These are phyloP conservation scores for Pythium folliculosum DNA, from an alignment of 352 stramenopile species.

Conservation along the genomic window DNA sequence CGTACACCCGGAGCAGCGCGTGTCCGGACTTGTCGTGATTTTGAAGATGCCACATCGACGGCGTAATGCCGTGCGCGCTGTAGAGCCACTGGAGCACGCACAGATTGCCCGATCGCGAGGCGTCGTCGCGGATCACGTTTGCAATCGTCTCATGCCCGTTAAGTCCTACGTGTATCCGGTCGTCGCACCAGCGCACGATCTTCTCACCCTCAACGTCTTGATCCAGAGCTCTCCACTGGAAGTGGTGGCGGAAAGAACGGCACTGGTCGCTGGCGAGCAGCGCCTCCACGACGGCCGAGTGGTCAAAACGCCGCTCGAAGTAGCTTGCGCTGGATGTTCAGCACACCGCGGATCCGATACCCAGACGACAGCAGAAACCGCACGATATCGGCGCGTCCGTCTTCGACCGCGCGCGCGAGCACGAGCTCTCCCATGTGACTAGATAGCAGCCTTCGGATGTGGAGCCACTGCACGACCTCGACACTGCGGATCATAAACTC, in stretches of 20 bases:
- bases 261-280: conserved; percentile 5
- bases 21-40: neutral
- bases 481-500: conserved; percentile 2
- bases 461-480: conserved; percentile 5
- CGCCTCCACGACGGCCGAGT: neutral
- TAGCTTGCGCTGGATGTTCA: neutral
- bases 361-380: neutral
- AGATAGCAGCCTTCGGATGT: neutral
- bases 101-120: neutral
- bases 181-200: neutral
- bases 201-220: neutral
- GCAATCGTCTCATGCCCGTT: neutral
- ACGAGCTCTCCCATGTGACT: neutral
- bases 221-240: neutral
- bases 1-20: neutral
- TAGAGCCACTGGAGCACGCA: conserved; percentile 1
- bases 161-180: neutral
- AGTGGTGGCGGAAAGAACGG: neutral
- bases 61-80: neutral
- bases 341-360: neutral
- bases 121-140: neutral
- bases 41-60: conserved; percentile 11
- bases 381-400: neutral
- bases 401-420: neutral
- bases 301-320: conserved; percentile 3